Evolutionary conservation across 1,284 basidiomycete genomes (phyloP).

Genomic region (Paramarasmius palmivorus): DNA sequence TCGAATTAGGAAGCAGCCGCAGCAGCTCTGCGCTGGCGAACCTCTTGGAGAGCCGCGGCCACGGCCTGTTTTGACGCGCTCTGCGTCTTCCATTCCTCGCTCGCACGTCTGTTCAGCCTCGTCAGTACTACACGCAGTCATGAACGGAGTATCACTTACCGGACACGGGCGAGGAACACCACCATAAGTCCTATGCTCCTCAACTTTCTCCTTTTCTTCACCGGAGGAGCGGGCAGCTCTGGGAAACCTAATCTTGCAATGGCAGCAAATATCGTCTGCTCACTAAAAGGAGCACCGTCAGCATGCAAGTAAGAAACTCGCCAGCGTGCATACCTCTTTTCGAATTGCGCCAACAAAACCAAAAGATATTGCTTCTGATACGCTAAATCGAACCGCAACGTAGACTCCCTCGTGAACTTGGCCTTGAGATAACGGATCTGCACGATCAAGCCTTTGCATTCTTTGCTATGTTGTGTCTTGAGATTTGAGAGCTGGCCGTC

Average conservation of each 20-base stretch:
- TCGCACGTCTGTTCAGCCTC: conserved; percentile 47
- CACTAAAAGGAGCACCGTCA: conserved; percentile 43
- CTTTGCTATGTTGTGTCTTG: conserved; percentile 73
- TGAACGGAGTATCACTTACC: conserved; percentile 44
- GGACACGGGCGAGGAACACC: conserved; percentile 67
- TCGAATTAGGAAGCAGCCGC: conserved; percentile 18
- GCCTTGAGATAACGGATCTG: conserved; percentile 93
- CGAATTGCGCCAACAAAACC: conserved; percentile 61
- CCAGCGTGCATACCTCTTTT: conserved; percentile 61
- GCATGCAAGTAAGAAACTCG: neutral
- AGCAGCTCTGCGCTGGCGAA: conserved; percentile 49
- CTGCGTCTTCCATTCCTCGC: conserved; percentile 62
- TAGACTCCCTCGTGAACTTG: conserved; percentile 85
- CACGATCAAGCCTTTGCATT: conserved; percentile 85
- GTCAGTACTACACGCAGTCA: conserved; percentile 14
- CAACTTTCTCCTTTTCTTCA: conserved; percentile 46
- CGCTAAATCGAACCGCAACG: conserved; percentile 75
- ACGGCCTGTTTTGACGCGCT: conserved; percentile 60
- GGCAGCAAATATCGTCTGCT: conserved; percentile 74
- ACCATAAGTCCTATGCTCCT: conserved; percentile 62
- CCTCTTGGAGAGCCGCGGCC: conserved; percentile 66
- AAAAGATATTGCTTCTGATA: conserved; percentile 89
- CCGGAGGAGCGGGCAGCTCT: conserved; percentile 31
- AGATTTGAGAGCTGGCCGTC: conserved; percentile 52
- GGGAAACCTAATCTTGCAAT: conserved; percentile 81